Conservation (phyloP, 2,329 filamentous ascomycete species). For the Chalaropsis ovoidea region DNA sequence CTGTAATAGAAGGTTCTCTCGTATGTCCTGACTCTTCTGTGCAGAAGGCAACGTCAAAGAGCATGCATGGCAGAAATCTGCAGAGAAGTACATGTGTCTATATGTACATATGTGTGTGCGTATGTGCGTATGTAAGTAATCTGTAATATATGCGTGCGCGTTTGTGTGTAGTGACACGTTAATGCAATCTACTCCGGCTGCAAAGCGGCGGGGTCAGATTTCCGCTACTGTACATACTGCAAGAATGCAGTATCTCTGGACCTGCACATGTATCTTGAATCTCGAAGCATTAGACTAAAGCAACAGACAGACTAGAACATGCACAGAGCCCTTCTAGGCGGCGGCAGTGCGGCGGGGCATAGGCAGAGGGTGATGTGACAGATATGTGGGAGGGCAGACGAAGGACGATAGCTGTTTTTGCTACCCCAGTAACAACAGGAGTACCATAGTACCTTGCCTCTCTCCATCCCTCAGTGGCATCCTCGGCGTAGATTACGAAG, state of each 20-base stretch:
- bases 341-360: neutral
- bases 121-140: neutral
- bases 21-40: neutral
- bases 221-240: neutral
- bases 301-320: slow-evolving; percentile 4
- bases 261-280: neutral
- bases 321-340: neutral
- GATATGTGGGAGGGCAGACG: neutral
- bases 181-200: slow-evolving; percentile 3
- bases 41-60: neutral
- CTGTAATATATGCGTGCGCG: neutral
- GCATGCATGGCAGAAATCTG: neutral
- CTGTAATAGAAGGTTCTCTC: neutral
- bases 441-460: neutral
- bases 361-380: neutral
- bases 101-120: neutral
- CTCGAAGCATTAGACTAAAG: neutral
- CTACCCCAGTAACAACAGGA: neutral
- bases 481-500: neutral
- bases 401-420: neutral
- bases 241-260: neutral
- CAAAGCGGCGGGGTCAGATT: neutral
- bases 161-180: neutral
- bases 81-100: neutral
- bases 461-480: neutral